Evolutionary conservation across 2,329 filamentous ascomycete species (phyloP).

Genomic region (Diaporthe longicolla): DNA sequence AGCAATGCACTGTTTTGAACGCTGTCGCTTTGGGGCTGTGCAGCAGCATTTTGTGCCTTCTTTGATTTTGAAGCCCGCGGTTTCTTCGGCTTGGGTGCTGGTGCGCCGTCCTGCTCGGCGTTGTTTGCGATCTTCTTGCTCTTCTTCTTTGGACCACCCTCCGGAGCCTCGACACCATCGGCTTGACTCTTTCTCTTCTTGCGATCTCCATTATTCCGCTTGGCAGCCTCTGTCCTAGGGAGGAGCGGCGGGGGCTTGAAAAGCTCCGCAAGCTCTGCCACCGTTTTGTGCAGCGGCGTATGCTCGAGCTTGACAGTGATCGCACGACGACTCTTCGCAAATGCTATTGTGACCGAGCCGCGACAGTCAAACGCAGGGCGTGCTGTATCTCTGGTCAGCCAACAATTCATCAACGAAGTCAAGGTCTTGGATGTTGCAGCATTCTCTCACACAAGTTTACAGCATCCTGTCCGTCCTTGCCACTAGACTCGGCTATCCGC

Average conservation of each 20-base stretch:
- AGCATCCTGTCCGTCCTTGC: constrained; percentile 61
- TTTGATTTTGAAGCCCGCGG: constrained; percentile 31
- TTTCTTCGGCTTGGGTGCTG: constrained; percentile 46
- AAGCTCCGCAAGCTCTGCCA: constrained; percentile 63
- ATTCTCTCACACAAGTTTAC: constrained; percentile 58
- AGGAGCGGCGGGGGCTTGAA: constrained; percentile 61
- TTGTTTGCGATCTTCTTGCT: constrained; percentile 47
- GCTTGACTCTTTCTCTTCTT: constrained; percentile 45
- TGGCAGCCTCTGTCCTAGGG: constrained; percentile 47
- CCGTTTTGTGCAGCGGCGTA: constrained; percentile 69
- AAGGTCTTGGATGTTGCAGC: background rate
- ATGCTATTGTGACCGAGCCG: constrained; percentile 64
- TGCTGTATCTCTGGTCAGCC: constrained; percentile 51
- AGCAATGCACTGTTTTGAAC: constrained; percentile 52
- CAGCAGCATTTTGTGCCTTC: constrained; percentile 41
- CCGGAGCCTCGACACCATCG: constrained; percentile 37
- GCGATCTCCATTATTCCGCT: constrained; percentile 47
- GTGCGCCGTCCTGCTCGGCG: constrained; percentile 36
- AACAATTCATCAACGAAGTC: background rate
- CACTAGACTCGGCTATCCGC: constrained; percentile 64
- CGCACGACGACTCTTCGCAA: constrained; percentile 61
- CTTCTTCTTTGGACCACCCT: constrained; percentile 47
- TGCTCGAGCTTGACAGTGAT: constrained; percentile 70
- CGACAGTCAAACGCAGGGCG: constrained; percentile 73
- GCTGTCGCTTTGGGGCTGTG: constrained; percentile 19